Percentiles rank a stretch among this genome's conserved stretches.
Conservation (phyloP, 805 yeast genomes). For the Spathaspora sp. region DNA sequence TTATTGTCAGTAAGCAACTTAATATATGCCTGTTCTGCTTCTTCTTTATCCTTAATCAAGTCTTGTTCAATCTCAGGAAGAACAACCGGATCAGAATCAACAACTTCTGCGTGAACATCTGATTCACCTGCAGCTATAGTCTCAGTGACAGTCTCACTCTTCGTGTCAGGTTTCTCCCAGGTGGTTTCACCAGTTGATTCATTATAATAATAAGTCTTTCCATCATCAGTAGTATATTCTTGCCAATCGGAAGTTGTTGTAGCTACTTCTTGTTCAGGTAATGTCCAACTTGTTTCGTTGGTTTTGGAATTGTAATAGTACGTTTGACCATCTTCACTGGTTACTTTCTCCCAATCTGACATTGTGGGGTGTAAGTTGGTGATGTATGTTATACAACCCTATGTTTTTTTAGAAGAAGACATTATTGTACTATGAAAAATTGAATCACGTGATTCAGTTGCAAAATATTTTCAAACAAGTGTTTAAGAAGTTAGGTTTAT, state of each 20-base stretch:
- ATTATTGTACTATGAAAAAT: too few species aligned
- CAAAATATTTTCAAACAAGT: too few species aligned
- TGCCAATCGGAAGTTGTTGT: slow-evolving; percentile 33
- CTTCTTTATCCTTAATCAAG: slow-evolving; percentile 13
- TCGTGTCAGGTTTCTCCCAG: slow-evolving; percentile 74
- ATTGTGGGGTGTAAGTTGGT: slow-evolving; percentile 1
- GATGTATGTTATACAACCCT: too few species aligned
- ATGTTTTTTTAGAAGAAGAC: too few species aligned
- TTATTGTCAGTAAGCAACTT: slow-evolving; percentile 49
- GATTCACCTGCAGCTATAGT: slow-evolving; percentile 6
- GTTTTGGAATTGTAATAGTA: slow-evolving; percentile 71
- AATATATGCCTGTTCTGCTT: slow-evolving; percentile 45
- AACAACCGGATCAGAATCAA: slow-evolving; percentile 14
- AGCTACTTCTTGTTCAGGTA: slow-evolving; percentile 49
- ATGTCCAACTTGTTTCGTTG: slow-evolving; percentile 75
- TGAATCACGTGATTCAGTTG: too few species aligned
- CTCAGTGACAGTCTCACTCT: slow-evolving; percentile 12
- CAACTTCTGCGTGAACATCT: slow-evolving; percentile 16
- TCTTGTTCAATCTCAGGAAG: slow-evolving; percentile 18
- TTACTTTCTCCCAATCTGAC: slow-evolving; percentile 58
- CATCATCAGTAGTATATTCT: slow-evolving; percentile 49
- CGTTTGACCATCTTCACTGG: slow-evolving; percentile 60
- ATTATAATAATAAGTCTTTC: slow-evolving; percentile 68
- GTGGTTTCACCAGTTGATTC: slow-evolving; percentile 60
- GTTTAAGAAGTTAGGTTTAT: too few species aligned